Percentiles rank a stretch among this genome's conserved stretches.
Conservation (phyloP, 1,284 basidiomycete species). For the Phylloboletellus chloephorus region DNA sequence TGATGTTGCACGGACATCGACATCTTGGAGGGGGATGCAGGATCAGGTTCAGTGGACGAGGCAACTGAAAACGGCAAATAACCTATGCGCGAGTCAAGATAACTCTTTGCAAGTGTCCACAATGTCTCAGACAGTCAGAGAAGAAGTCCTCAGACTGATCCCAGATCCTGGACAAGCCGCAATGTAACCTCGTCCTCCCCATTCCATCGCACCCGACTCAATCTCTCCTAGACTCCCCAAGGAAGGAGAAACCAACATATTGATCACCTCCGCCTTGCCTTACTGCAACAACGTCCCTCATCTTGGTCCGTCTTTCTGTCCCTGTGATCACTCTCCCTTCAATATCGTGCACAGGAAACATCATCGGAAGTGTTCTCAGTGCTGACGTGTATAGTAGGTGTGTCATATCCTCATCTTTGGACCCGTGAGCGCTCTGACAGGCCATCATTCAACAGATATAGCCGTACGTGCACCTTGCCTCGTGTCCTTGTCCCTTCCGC, state of each 20-base stretch:
- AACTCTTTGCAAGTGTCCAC: conserved; percentile 3
- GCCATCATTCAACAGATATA: conserved; percentile 45
- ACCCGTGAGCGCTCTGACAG: conserved; percentile 7
- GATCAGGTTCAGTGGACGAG: too few species aligned
- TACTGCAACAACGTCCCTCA: conserved; percentile 99
- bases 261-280: conserved; percentile 94
- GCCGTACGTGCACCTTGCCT: conserved; percentile 42
- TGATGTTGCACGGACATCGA: too few species aligned
- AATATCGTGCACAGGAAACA: conserved; percentile 64
- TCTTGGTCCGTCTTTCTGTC: conserved; percentile 54
- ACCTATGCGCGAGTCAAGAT: too few species aligned
- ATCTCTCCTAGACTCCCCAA: conserved; percentile 63
- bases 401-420: conserved; percentile 26
- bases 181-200: conserved; percentile 35
- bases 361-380: conserved; percentile 94
- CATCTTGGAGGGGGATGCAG: too few species aligned
- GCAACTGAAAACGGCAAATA: too few species aligned
- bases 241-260: conserved; percentile 79
- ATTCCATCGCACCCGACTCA: conserved; percentile 12
- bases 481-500: conserved; percentile 1
- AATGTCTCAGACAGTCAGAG: conserved; percentile 65
- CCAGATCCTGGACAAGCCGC: conserved; percentile 45
- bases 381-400: conserved; percentile 96
- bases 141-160: conserved; percentile 55
- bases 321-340: conserved; percentile 7